Evolutionary conservation across 2,329 filamentous ascomycete genomes (phyloP), one percentile per base, ranked within the genome.

Genomic region (Emericellopsis atlantica): DNA sequence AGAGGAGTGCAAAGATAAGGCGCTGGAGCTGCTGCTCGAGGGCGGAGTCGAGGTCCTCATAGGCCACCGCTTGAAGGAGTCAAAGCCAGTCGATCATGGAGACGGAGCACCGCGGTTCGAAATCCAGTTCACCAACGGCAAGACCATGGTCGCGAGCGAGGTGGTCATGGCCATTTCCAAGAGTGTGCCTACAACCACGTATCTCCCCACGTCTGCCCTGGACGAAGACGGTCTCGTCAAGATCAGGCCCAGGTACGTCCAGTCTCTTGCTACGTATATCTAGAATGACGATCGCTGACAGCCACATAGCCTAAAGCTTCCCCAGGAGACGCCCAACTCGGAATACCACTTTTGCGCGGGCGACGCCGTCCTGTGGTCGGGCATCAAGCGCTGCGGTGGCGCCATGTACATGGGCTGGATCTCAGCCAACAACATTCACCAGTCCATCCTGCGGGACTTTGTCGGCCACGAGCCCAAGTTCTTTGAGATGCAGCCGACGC

Each of bases 341-440:
- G 60, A 64, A 1, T 58, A 60, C 23, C 84, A 89, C 56, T 83
- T 81, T 51, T 82, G 78, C 11, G 67, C 76, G 21, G 84, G 84
- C 14, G 84, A 90, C 53, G 64, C 84, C 14, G 73, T 72, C 26
- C 63, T 66, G 37, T 89, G 84, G 84, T 73, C 79, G 0, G 84
- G 83, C 35, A 87, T 90, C 62, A 89, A 87, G 65, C 79, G 84
- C 36, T 85, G 80, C 50, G 84, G 84, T 21, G 74, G 69, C 14
- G 84, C 84, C 29, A 84, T 89, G 72, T 74, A 83, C 52, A 78
- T 80, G 66, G 84, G 83, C 32, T 74, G 79, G 51, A 67, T 72
- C 45, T 73, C 74, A 4, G 82, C 76, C 6, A 59, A 70, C 40
- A 89, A 89, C 54, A 71, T 83, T 41, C 72, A 84, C 59, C 73